Conservation (phyloP, 2,329 filamentous ascomycete genomes). For the Paraphaeosphaeria sporulosa region DNA sequence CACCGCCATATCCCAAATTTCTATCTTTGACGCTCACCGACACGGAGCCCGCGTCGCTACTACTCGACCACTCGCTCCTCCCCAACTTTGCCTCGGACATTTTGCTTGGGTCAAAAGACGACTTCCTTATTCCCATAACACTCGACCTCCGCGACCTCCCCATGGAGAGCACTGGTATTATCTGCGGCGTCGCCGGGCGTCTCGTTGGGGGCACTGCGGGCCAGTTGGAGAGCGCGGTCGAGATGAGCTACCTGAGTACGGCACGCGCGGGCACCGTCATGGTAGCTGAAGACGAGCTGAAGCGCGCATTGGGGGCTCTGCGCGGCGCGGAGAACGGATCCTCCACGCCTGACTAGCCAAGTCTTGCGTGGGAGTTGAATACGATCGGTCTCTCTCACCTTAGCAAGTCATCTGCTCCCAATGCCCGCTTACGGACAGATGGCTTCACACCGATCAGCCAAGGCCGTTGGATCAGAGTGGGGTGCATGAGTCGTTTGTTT, state of each 20-base stretch:
- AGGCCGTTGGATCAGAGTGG: constrained; percentile 1
- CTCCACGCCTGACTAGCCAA: constrained; percentile 28
- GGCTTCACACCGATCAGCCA: constrained; percentile 14
- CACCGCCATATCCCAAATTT: constrained; percentile 67
- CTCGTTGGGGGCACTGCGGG: constrained; percentile 73
- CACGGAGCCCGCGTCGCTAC: constrained; percentile 75
- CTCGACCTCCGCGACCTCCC: constrained; percentile 83
- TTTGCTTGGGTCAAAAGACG: constrained; percentile 76
- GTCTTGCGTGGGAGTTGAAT: constrained; percentile 14
- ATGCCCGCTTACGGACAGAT: constrained; percentile 14
- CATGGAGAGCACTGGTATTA: constrained; percentile 89
- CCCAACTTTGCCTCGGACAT: constrained; percentile 65
- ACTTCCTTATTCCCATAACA: constrained; percentile 82
- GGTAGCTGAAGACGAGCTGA: constrained; percentile 75
- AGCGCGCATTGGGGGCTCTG: constrained; percentile 76
- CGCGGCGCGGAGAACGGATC: constrained; percentile 47
- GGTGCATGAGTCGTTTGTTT: constrained; percentile 8
- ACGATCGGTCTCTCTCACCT: constrained; percentile 9
- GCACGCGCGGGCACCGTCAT: constrained; percentile 90
- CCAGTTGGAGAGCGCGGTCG: constrained; percentile 58
- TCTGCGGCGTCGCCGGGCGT: constrained; percentile 88
- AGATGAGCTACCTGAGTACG: constrained; percentile 91
- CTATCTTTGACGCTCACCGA: constrained; percentile 77
- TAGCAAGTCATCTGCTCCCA: constrained; percentile 9
- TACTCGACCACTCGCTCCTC: constrained; percentile 74